Evolutionary conservation across 2,329 filamentous ascomycete species (phyloP).

Genomic region (Nothophoma quercina): DNA sequence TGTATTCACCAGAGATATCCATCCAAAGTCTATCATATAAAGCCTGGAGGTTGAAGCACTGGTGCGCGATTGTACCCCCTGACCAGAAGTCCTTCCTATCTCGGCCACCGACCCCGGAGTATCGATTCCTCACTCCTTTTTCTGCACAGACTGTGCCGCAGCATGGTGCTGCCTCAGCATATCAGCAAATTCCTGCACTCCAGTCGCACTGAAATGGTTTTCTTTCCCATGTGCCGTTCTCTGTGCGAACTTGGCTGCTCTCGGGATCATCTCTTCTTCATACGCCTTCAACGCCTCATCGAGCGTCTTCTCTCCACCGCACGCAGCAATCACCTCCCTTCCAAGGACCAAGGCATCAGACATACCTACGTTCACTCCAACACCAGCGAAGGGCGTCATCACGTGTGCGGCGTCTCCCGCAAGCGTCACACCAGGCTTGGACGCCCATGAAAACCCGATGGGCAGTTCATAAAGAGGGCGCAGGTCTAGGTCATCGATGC

Average conservation of each 20-base stretch:
- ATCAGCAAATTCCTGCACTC: slow-evolving; percentile 30
- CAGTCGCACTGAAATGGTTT: slow-evolving; percentile 29
- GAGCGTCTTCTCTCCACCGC: slow-evolving; percentile 28
- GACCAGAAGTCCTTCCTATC: background rate
- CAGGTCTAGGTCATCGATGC: slow-evolving; percentile 22
- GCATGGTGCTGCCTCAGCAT: slow-evolving; percentile 24
- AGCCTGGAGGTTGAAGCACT: too few relatives aligned
- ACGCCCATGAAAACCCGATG: slow-evolving; percentile 59
- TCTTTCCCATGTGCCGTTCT: slow-evolving; percentile 34
- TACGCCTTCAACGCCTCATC: slow-evolving; percentile 31
- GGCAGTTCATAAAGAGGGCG: slow-evolving; percentile 62
- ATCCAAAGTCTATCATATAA: too few relatives aligned
- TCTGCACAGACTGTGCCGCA: background rate
- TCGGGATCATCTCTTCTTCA: slow-evolving; percentile 37
- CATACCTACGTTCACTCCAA: slow-evolving; percentile 67
- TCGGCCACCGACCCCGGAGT: background rate
- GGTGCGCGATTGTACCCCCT: too few relatives aligned
- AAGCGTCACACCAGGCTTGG: slow-evolving; percentile 59
- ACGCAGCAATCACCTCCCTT: slow-evolving; percentile 25
- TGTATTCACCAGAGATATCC: background rate
- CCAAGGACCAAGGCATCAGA: slow-evolving; percentile 62
- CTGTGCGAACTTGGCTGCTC: slow-evolving; percentile 25
- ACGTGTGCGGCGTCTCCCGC: slow-evolving; percentile 68
- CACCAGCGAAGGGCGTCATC: slow-evolving; percentile 66
- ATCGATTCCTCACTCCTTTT: background rate